Conservation (phyloP, 1,284 basidiomycete species). For the Tylopilus sp. region DNA sequence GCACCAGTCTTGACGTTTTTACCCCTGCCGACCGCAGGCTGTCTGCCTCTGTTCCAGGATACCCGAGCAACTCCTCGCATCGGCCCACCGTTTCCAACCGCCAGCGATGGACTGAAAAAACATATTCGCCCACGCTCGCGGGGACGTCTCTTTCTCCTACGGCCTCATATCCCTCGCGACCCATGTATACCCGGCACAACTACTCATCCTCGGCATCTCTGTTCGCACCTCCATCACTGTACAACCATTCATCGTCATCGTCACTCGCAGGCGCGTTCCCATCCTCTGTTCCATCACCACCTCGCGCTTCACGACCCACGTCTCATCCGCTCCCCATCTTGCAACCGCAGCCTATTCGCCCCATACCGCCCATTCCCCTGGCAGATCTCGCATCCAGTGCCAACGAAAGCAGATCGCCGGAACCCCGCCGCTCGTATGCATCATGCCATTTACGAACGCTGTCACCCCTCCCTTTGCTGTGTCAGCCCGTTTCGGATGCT, state of each 20-base stretch:
- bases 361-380: conserved; percentile 51
- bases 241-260: conserved; percentile 23
- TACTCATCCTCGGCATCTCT: conserved; percentile 15
- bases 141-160: conserved; percentile 9
- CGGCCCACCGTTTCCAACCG: conserved; percentile 12
- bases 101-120: conserved; percentile 21
- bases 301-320: conserved; percentile 15
- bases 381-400: conserved; percentile 40
- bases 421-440: background rate
- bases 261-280: conserved; percentile 30
- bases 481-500: conserved; percentile 33
- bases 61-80: conserved; percentile 22
- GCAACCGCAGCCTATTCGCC: conserved; percentile 52
- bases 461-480: conserved; percentile 33
- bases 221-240: conserved; percentile 22
- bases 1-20: background rate
- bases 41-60: conserved; percentile 33
- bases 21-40: conserved; percentile 27
- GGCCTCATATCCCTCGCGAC: conserved; percentile 18
- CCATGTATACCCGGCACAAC: conserved; percentile 24
- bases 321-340: conserved; percentile 37
- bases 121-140: conserved; percentile 10
- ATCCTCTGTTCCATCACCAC: conserved; percentile 13
- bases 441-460: conserved; percentile 12
- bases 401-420: conserved; percentile 10